Evolutionary conservation across 2,329 filamentous ascomycete species (phyloP).

Genomic region (Nemania sp.): DNA sequence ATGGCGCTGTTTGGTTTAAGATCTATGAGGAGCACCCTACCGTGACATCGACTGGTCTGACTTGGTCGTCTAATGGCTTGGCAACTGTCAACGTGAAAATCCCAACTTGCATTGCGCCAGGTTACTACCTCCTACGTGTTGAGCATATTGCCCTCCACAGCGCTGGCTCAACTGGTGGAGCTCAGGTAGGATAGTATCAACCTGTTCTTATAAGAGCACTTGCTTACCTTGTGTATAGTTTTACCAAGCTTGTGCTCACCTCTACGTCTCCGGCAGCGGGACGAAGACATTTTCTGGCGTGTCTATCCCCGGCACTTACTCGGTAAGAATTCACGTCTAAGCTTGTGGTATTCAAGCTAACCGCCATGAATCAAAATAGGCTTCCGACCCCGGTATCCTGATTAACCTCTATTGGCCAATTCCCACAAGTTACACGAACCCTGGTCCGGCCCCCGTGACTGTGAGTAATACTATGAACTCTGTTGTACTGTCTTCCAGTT

Average conservation of each 20-base stretch:
- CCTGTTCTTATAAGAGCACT: neutral
- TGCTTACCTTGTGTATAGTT: slow-evolving; percentile 43
- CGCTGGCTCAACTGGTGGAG: slow-evolving; percentile 46
- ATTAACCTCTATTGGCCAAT: slow-evolving; percentile 47
- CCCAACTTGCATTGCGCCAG: slow-evolving; percentile 49
- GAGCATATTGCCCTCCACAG: slow-evolving; percentile 53
- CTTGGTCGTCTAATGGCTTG: slow-evolving; percentile 41
- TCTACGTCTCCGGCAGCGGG: slow-evolving; percentile 50
- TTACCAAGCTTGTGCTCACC: slow-evolving; percentile 50
- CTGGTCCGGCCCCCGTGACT: slow-evolving; percentile 40
- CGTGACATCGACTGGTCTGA: slow-evolving; percentile 37
- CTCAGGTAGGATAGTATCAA: slow-evolving; percentile 43
- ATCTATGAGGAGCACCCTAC: slow-evolving; percentile 48
- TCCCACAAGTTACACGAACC: slow-evolving; percentile 48
- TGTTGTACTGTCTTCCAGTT: neutral
- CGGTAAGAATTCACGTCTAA: slow-evolving; percentile 33
- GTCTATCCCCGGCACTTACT: slow-evolving; percentile 47
- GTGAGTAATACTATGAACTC: slow-evolving; percentile 26
- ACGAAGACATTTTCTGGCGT: slow-evolving; percentile 47
- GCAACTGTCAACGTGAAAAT: slow-evolving; percentile 47
- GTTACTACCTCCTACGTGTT: slow-evolving; percentile 53
- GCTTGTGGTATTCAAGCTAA: neutral
- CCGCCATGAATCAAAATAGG: slow-evolving; percentile 30
- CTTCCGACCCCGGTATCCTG: slow-evolving; percentile 46
- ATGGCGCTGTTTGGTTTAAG: slow-evolving; percentile 51